These are phyloP conservation scores for Stachybotrys elegans DNA, from an alignment of 2,329 filamentous ascomycete genomes.

Conservation along the genomic window DNA sequence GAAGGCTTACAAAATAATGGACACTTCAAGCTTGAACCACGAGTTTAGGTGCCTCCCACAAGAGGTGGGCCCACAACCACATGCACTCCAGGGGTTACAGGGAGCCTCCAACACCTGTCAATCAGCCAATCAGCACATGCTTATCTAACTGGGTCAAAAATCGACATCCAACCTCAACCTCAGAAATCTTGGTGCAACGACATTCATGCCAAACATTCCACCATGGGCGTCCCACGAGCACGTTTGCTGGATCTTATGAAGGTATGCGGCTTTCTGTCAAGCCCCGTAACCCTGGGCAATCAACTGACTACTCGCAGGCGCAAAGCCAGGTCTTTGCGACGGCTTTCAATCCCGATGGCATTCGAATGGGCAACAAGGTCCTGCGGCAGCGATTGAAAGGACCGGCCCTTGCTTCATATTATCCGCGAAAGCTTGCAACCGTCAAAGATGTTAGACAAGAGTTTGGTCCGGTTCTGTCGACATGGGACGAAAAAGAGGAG, in stretches of 20 bases:
- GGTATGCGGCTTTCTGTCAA: no score
- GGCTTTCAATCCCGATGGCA: conserved; percentile 79
- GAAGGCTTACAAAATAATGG: no score
- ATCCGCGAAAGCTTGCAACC: conserved; percentile 69
- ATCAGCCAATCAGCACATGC: conserved; percentile 18
- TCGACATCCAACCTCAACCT: conserved; percentile 22
- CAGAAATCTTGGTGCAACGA: conserved; percentile 16
- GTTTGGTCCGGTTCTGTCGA: conserved; percentile 61
- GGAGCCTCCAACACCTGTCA: no score
- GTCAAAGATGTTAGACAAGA: conserved; percentile 68
- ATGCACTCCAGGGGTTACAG: no score
- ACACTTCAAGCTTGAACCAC: no score
- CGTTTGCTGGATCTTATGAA: conserved; percentile 67
- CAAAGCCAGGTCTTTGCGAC: conserved; percentile 91
- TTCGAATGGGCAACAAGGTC: conserved; percentile 86
- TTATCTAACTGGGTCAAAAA: no score
- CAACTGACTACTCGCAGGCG: conserved; percentile 46
- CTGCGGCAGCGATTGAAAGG: conserved; percentile 83
- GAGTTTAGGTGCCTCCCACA: no score
- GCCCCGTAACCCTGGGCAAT: no score
- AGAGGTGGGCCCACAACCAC: no score
- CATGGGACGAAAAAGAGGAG: conserved; percentile 71
- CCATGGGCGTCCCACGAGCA: conserved; percentile 58
- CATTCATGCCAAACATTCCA: conserved; percentile 28
- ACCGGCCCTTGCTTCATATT: conserved; percentile 80